Percentiles rank a stretch among this genome's conserved stretches.
Conservation (phyloP, 2,329 filamentous ascomycete genomes). For the Xylaria polymorpha region DNA sequence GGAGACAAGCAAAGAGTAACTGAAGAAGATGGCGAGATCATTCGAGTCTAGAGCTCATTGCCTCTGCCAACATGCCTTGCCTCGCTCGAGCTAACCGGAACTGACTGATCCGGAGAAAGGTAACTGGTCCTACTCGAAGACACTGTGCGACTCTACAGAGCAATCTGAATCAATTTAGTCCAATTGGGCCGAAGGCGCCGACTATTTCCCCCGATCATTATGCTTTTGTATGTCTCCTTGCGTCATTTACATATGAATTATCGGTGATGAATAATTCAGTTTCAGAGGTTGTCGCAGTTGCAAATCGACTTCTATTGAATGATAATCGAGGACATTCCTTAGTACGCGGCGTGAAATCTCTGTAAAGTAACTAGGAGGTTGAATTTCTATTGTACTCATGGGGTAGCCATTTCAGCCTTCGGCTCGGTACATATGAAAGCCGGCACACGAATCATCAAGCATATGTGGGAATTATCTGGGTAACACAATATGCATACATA, state of each 20-base stretch:
- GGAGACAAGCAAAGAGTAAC: not conserved
- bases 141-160: not conserved
- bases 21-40: not conserved
- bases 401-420: not conserved
- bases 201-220: not conserved
- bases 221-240: not conserved
- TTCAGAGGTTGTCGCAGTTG: not conserved
- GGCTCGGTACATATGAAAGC: not conserved
- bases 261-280: not conserved
- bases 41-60: not conserved
- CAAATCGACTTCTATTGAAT: not conserved
- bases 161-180: not conserved
- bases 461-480: not conserved
- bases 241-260: too few relatives aligned
- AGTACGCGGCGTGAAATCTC: not conserved
- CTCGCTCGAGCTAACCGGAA: not conserved
- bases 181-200: not conserved
- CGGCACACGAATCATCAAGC: constrained; percentile 2
- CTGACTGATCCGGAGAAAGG: not conserved
- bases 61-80: not conserved
- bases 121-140: not conserved
- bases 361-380: not conserved
- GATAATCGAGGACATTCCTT: not conserved
- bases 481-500: not conserved
- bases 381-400: not conserved